phyloP scores from a whole-genome alignment of 1,139 yeast species.

The Pichia sorboxylosa region DNA sequence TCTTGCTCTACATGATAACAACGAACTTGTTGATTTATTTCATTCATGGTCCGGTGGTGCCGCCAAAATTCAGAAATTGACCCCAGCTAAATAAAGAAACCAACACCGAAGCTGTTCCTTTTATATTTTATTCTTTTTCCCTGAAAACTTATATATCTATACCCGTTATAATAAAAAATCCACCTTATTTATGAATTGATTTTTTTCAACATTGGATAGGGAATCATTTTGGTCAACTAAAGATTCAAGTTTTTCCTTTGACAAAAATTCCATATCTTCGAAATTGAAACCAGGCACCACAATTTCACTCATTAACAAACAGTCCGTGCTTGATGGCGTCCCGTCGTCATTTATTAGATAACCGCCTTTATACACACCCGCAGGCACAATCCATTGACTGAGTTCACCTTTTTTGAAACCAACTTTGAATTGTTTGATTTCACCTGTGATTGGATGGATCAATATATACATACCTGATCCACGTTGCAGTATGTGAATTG shows the following conservation, averaged over 20 bases:
- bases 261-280: slow-evolving; percentile 35
- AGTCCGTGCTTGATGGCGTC: slow-evolving; percentile 25
- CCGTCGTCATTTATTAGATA: slow-evolving; percentile 23
- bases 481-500: slow-evolving; percentile 36
- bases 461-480: slow-evolving; percentile 41
- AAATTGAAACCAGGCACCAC: slow-evolving; percentile 46
- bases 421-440: slow-evolving; percentile 33
- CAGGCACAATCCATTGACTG: slow-evolving; percentile 46
- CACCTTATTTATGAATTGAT: no score
- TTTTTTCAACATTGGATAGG: no score
- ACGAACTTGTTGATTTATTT: slow-evolving; percentile 38
- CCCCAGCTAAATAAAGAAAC: no score
- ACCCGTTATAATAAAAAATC: no score
- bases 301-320: slow-evolving; percentile 37
- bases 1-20: slow-evolving; percentile 44
- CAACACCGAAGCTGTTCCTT: no score
- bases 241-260: slow-evolving; percentile 19
- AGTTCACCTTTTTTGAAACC: slow-evolving; percentile 38
- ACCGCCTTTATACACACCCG: slow-evolving; percentile 41
- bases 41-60: slow-evolving; percentile 54
- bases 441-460: slow-evolving; percentile 35
- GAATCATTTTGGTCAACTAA: no score
- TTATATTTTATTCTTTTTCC: no score
- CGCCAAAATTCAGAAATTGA: slow-evolving; percentile 40
- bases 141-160: no score